Evolutionary conservation across 371 early-diverging fungal genomes (phyloP), one percentile per base, ranked within the genome.

Genomic region (Rozella allomycis): DNA sequence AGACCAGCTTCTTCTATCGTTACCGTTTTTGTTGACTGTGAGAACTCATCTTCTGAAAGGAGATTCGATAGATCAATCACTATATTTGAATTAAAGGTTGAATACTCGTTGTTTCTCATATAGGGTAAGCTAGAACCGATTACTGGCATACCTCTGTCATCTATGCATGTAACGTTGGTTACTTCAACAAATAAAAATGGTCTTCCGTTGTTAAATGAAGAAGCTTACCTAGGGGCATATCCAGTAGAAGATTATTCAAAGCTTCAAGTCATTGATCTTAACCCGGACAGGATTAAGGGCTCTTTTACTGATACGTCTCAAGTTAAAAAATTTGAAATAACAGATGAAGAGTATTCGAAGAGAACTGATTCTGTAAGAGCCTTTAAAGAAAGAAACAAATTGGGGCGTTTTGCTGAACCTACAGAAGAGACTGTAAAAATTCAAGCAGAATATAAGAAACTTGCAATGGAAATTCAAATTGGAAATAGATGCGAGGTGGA

Each of bases 291-390:
- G n/a, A n/a, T 28, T 28, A 16, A 28, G n/a, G 28, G 70, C 26
- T 74, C 80, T 42, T 91, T 55, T 49, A 75, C 67, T 16, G 93
- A 93, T 54, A 58, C 76, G 2, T 73, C 75, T 1, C 60, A 72
- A 26, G 90, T 93, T 3, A 70, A 86, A 37, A 93, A 90, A 49
- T 84, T 73, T 46, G 90, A 83, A 47, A 57, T 93, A 36, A 46
- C 69, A 0, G 76, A 82, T 6, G 78, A 76, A 8, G 78, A 83
- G 40, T 93, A 93, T 44, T 61, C 64, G 8, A 74, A 75, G 43
- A 52, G 50, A 25, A 30, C 11, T 17, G 84, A 85, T 43, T 67
- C 82, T 1, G 84, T 90, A 1, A 69, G 79, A 21, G 81, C 77
- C 3, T 93, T 81, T 55, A 79, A 79, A 46, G 66, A 70, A 31